Evolutionary conservation across 2,329 filamentous ascomycete genomes (phyloP).

Genomic region (Diaporthe velutina): DNA sequence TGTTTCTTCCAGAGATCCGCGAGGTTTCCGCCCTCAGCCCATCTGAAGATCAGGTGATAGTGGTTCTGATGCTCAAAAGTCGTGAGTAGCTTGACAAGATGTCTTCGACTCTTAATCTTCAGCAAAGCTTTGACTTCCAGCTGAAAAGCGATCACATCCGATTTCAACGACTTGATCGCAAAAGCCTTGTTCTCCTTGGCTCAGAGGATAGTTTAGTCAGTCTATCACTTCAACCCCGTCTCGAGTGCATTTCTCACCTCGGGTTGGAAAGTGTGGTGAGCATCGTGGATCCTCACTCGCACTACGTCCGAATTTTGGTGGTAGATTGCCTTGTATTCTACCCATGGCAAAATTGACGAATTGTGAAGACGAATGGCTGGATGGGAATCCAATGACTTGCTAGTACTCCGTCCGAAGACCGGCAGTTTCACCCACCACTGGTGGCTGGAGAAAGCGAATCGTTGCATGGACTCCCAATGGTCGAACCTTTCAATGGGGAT

Average conservation of each 20-base stretch:
- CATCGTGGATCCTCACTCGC: background rate
- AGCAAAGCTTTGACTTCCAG: background rate
- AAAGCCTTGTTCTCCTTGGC: background rate
- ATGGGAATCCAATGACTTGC: background rate
- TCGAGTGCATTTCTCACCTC: background rate
- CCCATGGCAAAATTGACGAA: background rate
- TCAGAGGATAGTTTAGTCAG: background rate
- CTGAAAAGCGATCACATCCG: background rate
- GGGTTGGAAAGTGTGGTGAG: background rate
- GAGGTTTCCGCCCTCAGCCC: background rate
- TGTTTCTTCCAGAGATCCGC: background rate
- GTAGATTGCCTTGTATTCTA: background rate
- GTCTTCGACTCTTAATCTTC: background rate
- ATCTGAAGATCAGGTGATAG: background rate
- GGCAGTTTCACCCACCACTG: background rate
- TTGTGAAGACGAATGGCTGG: background rate
- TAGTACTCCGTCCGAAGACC: background rate
- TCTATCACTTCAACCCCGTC: background rate
- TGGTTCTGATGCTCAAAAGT: background rate
- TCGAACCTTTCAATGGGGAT: background rate
- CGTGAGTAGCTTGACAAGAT: background rate
- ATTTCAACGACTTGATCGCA: background rate
- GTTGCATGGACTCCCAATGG: background rate
- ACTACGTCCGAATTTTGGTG: background rate
- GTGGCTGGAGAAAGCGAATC: background rate